Base-by-base conservation (phyloP, 2,329 filamentous ascomycete species). In the Fusarium virguliforme region DNA sequence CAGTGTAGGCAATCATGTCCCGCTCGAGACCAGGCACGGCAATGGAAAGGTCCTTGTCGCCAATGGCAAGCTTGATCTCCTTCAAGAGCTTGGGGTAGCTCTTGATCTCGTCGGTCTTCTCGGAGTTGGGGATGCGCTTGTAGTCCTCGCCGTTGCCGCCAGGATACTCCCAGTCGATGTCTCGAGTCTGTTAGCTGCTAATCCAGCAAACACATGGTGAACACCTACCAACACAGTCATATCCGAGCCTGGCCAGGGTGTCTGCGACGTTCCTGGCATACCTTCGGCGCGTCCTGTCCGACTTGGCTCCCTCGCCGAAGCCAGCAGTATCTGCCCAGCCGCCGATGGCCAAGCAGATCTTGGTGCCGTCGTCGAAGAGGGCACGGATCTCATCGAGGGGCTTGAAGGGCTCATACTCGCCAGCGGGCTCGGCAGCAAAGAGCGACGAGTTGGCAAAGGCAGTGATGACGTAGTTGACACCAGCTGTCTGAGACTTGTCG, bases 131-230 rank as follows among this genome's bases (percentile, higher is more conserved):
- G 5, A 85, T 81, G 53, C 83, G 73, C 74, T 88, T 91, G 83
- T 93, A 93, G 79, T 93, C 90, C 32, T 89, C 85, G 34, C 90
- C 91, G 71, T 93, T 93, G 38, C 91, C 91, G 15, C 85, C 86
- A 1, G 82, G 80, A 55, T 85, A 89, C 67, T 88, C 91, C 90
- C 91, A 92, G 75, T 93, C 91, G 43, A 93, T 84, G 67, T 93
- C 91, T 79, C 24, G 37, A 8, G 8, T 6, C 38, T n/a, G 41
- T 34, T 8, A 32, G 56, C 13, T 4, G 22, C 8, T 1, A 7
- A 3, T 1, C 43, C 26, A 28, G 7, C 8, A 18, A 2, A 1
- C 2, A 3, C 8, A n/a, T 30, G 1, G 7, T 34, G 28, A 13
- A 77, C 83, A 74, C 83, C 73, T 77, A 88, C 85, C 85, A 46